A percentile compares a stretch with the other conserved stretches of the same genome.
phyloP scores from a whole-genome alignment of 2,329 filamentous ascomycete genomes.

The Ustulina deusta region DNA sequence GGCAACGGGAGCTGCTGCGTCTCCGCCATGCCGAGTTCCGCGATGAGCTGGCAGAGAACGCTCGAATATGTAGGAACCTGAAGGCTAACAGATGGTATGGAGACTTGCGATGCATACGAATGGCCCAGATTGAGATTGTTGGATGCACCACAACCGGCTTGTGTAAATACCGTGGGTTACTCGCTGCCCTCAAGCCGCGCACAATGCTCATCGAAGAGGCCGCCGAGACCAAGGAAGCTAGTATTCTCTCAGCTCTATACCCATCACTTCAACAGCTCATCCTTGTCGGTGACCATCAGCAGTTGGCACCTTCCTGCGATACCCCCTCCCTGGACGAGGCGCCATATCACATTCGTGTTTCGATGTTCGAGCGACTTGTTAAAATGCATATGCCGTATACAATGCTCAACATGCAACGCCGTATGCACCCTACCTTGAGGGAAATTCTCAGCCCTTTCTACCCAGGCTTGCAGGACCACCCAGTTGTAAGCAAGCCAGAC shows the following conservation, averaged over 20 bases:
- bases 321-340: conserved; percentile 67
- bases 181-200: conserved; percentile 73
- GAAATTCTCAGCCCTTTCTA: conserved; percentile 63
- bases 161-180: conserved; percentile 80
- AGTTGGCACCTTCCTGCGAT: conserved; percentile 77
- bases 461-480: conserved; percentile 58
- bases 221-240: conserved; percentile 78
- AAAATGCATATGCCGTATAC: conserved; percentile 71
- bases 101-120: conserved; percentile 60
- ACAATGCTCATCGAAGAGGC: conserved; percentile 83
- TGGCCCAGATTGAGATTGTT: conserved; percentile 63
- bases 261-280: conserved; percentile 66
- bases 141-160: conserved; percentile 82
- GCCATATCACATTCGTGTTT: conserved; percentile 77
- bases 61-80: conserved; percentile 61
- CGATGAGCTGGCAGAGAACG: conserved; percentile 62
- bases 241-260: conserved; percentile 64
- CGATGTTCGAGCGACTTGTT: conserved; percentile 85
- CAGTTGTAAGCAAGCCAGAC: conserved; percentile 51
- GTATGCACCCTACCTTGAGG: conserved; percentile 63
- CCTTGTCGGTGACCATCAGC: conserved; percentile 82
- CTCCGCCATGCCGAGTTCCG: conserved; percentile 61
- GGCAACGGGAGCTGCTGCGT: conserved; percentile 68
- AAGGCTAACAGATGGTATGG: conserved; percentile 70
- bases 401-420: conserved; percentile 75